A percentile compares a stretch with the other conserved stretches of the same genome.
These are phyloP conservation scores for Funneliformis caledonium DNA, from an alignment of 371 early-diverging fungal species.

Conservation along the genomic window DNA sequence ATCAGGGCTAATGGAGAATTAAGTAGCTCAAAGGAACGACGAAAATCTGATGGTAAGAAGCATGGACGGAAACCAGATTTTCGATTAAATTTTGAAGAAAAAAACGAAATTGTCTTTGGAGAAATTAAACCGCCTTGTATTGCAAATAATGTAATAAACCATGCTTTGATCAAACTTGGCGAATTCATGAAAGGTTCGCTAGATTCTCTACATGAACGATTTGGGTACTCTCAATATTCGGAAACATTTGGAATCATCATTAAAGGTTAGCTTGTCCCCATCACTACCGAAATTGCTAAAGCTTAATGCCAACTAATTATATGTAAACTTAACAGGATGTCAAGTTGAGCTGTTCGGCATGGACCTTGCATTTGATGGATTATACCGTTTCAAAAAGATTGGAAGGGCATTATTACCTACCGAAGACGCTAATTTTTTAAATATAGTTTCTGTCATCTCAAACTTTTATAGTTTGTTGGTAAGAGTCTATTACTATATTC, in stretches of 20 bases:
- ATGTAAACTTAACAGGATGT: conserved; percentile 10
- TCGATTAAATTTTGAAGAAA: background rate
- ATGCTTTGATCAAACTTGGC: conserved; percentile 4
- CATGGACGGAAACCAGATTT: conserved; percentile 14
- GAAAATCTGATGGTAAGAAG: conserved; percentile 1
- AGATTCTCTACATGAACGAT: conserved; percentile 12
- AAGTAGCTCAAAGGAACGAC: background rate
- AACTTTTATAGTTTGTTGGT: conserved; percentile 8
- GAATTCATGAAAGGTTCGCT: conserved; percentile 17
- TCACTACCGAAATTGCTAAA: conserved; percentile 44
- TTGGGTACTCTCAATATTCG: background rate
- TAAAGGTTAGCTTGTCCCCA: conserved; percentile 42
- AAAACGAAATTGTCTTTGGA: conserved; percentile 17
- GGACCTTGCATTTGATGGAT: background rate
- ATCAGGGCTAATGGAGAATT: conserved; percentile 12
- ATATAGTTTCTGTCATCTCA: background rate
- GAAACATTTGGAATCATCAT: conserved; percentile 3
- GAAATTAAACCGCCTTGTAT: background rate
- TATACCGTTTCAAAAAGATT: background rate
- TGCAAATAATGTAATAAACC: conserved; percentile 3
- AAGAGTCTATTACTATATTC: background rate
- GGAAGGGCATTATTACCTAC: background rate
- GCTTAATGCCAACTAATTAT: background rate
- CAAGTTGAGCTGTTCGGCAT: background rate
- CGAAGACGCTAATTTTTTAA: conserved; percentile 7